phyloP scores from a whole-genome alignment of 208 protist species.

The Leishmania guyanensis region DNA sequence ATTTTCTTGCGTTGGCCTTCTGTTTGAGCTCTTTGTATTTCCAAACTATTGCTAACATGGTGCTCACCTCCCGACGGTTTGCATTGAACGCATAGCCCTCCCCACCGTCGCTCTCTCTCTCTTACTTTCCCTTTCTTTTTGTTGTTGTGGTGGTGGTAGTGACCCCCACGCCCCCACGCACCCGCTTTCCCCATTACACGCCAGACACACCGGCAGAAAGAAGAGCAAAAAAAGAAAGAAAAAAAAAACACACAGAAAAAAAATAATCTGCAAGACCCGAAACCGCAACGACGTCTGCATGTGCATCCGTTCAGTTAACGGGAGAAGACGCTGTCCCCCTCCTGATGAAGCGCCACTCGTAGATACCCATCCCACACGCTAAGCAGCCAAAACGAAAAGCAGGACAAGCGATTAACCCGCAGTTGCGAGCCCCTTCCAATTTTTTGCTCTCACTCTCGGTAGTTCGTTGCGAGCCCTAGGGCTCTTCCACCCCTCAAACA shows the following conservation, averaged over 20 bases:
- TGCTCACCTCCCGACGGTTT: conserved; percentile 4
- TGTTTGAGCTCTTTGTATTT: conserved; percentile 5
- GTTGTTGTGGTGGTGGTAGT: neutral
- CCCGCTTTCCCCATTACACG: neutral
- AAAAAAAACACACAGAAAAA: neutral
- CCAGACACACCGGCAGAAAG: neutral
- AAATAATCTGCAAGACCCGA: neutral
- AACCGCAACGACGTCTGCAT: conserved; percentile 3
- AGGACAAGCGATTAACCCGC: neutral
- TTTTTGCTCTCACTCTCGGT: neutral
- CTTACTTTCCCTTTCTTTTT: neutral
- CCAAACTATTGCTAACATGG: conserved; percentile 5
- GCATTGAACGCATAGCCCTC: conserved; percentile 3
- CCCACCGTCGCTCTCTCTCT: neutral
- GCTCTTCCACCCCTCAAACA: neutral
- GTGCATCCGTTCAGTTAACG: neutral
- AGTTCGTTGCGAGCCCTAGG: neutral
- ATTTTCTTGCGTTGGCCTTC: conserved; percentile 3
- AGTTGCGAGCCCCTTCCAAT: neutral
- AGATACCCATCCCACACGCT: neutral
- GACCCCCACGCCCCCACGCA: neutral
- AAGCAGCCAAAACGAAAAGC: neutral
- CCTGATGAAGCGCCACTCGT: neutral
- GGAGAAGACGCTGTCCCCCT: conserved; percentile 6
- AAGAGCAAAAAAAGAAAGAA: neutral